Evolutionary conservation across 2,329 filamentous ascomycete species (phyloP).

Genomic region (Exophiala sideris): DNA sequence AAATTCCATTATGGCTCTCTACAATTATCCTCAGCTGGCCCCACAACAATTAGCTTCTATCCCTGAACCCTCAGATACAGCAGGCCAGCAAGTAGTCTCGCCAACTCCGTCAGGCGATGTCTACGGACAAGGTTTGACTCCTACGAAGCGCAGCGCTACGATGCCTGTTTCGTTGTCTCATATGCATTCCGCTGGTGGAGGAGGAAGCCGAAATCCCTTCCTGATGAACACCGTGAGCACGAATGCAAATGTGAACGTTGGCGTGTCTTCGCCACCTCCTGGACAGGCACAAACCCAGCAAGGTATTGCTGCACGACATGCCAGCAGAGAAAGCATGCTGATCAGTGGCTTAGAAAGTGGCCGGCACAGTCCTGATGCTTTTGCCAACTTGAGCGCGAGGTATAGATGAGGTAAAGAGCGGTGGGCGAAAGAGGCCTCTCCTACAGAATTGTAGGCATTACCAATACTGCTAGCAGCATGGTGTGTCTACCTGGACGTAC

Average conservation of each 20-base stretch:
- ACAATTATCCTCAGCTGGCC: conserved; percentile 39
- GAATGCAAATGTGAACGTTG: conserved; percentile 1
- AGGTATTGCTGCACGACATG: conserved; percentile 21
- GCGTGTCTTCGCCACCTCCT: not conserved
- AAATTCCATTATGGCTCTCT: conserved; percentile 45
- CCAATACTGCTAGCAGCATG: not conserved
- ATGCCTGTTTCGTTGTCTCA: conserved; percentile 31
- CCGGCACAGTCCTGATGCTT: conserved; percentile 50
- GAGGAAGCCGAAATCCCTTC: conserved; percentile 35
- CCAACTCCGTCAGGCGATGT: conserved; percentile 25
- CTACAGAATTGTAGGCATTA: not conserved
- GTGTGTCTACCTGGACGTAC: not conserved
- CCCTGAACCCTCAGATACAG: conserved; percentile 30
- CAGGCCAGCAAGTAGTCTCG: conserved; percentile 19
- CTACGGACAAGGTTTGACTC: conserved; percentile 27
- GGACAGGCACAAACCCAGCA: conserved; percentile 1
- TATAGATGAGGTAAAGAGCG: conserved; percentile 31
- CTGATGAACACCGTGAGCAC: conserved; percentile 20
- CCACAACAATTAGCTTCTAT: conserved; percentile 29
- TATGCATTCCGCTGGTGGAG: conserved; percentile 28
- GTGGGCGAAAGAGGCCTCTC: not conserved
- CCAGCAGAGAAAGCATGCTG: conserved; percentile 50
- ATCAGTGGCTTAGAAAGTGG: conserved; percentile 46
- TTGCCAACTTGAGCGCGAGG: conserved; percentile 48
- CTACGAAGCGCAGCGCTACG: conserved; percentile 32